Evolutionary conservation across 176 grass and related monocot genomes (phyloP).

Genomic region (Zoysia pacifica): DNA sequence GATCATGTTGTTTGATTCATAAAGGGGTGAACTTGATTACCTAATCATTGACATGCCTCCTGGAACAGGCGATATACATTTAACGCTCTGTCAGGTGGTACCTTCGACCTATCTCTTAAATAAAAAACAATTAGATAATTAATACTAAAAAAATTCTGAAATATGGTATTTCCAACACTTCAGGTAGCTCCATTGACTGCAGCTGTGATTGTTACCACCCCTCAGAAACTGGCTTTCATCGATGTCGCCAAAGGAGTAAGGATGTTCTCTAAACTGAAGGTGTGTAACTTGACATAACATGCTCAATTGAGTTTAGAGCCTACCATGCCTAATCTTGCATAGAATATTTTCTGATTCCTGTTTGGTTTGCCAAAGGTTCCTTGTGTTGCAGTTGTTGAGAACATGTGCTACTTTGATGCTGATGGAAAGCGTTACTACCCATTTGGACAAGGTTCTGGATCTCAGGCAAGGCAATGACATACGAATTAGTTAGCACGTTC

Average conservation of each 20-base stretch:
- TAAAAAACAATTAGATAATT: conserved; percentile 17
- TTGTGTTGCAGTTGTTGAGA: conserved; percentile 95
- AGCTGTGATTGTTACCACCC: conserved; percentile 95
- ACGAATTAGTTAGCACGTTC: conserved; percentile 19
- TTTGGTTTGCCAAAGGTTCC: conserved; percentile 72
- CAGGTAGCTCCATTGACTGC: conserved; percentile 94
- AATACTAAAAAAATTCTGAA: conserved; percentile 1
- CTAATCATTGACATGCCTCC: conserved; percentile 99
- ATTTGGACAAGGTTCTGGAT: conserved; percentile 90
- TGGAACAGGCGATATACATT: conserved; percentile 97
- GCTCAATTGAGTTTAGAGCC: conserved; percentile 14
- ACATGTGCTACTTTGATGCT: conserved; percentile 99
- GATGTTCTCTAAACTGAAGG: conserved; percentile 99
- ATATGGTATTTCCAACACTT: conserved; percentile 37
- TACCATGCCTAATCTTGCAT: not conserved
- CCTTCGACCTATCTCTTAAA: conserved; percentile 26
- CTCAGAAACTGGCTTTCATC: conserved; percentile 96
- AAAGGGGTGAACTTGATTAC: conserved; percentile 96
- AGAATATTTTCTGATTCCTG: conserved; percentile 17
- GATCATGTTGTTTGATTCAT: conserved; percentile 30
- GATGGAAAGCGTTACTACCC: conserved; percentile 85
- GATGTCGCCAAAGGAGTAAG: conserved; percentile 97
- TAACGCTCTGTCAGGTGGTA: conserved; percentile 93
- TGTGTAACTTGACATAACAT: conserved; percentile 35
- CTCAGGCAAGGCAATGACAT: conserved; percentile 58